A percentile compares a stretch with the other conserved stretches of the same genome.
These are phyloP conservation scores for Cynara cardunculus DNA, from an alignment of 129 eudicot genomes.

Conservation along the genomic window DNA sequence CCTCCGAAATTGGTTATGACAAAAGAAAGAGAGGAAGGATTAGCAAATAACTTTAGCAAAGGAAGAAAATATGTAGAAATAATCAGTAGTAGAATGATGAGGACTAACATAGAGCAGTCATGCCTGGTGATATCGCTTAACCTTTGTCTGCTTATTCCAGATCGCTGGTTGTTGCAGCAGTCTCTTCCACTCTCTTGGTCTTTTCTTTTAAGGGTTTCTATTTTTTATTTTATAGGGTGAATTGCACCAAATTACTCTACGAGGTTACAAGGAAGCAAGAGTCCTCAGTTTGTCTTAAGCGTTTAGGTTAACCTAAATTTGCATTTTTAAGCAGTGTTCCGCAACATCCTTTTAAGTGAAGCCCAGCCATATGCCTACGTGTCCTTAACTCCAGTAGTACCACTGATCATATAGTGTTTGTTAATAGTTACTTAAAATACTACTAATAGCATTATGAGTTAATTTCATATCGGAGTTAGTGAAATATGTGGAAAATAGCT, in stretches of 20 bases:
- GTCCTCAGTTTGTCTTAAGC: not conserved
- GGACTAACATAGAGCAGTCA: not conserved
- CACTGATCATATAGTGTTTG: not conserved
- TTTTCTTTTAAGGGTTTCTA: not conserved
- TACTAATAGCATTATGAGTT: not conserved
- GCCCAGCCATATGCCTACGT: not conserved
- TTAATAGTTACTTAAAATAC: not conserved
- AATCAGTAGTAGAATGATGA: not conserved
- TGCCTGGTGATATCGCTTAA: not conserved
- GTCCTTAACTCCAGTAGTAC: not conserved
- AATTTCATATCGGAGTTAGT: not conserved
- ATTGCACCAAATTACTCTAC: not conserved
- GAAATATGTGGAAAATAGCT: no score
- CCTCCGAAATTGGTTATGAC: not conserved
- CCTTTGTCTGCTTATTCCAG: not conserved
- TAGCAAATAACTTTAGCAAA: not conserved
- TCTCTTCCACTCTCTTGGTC: not conserved
- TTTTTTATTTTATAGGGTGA: not conserved
- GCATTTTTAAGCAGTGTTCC: not conserved
- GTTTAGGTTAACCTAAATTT: not conserved
- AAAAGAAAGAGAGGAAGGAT: not conserved
- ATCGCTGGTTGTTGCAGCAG: not conserved
- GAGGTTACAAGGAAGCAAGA: not conserved
- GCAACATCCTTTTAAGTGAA: not conserved
- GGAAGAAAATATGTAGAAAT: not conserved